phyloP scores from a whole-genome alignment of 1,139 yeast species.

The Protomyces macrosporus region DNA sequence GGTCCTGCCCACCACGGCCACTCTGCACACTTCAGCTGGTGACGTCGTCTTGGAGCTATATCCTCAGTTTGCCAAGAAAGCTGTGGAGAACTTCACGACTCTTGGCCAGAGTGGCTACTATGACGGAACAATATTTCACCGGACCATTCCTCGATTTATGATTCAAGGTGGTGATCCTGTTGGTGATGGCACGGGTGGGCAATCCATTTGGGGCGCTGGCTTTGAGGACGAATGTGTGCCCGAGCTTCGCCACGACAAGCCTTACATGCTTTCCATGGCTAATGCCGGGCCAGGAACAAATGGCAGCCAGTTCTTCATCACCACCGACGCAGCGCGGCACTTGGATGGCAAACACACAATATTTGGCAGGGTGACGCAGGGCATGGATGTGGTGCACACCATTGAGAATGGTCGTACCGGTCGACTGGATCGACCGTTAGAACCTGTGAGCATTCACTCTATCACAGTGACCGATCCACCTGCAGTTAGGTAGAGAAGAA shows the following conservation, averaged over 20 bases:
- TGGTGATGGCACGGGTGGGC: conserved; percentile 51
- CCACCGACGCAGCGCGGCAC: conserved; percentile 44
- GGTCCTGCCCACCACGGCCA: conserved; percentile 31
- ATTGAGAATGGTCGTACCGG: conserved; percentile 38
- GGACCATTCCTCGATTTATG: conserved; percentile 50
- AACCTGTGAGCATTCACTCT: conserved; percentile 37
- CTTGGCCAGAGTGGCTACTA: conserved; percentile 44
- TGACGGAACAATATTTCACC: conserved; percentile 45
- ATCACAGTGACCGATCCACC: neutral
- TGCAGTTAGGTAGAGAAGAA: too few species aligned
- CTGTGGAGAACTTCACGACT: conserved; percentile 46
- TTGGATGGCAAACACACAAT: conserved; percentile 56
- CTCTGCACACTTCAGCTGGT: conserved; percentile 47
- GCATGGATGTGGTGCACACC: conserved; percentile 40
- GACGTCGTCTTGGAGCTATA: conserved; percentile 45
- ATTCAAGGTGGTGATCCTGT: conserved; percentile 52
- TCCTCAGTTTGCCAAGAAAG: conserved; percentile 43
- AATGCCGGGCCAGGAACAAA: conserved; percentile 59
- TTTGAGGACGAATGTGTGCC: conserved; percentile 47
- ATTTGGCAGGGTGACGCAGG: conserved; percentile 51
- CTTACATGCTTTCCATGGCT: conserved; percentile 54
- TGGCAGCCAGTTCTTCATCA: conserved; percentile 62
- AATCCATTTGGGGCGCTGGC: conserved; percentile 43
- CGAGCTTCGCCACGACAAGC: conserved; percentile 42
- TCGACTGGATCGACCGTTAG: conserved; percentile 39